A percentile compares a stretch with the other conserved stretches of the same genome.
Conservation (phyloP, 2,329 filamentous ascomycete species). For the Aspergillus ustus region DNA sequence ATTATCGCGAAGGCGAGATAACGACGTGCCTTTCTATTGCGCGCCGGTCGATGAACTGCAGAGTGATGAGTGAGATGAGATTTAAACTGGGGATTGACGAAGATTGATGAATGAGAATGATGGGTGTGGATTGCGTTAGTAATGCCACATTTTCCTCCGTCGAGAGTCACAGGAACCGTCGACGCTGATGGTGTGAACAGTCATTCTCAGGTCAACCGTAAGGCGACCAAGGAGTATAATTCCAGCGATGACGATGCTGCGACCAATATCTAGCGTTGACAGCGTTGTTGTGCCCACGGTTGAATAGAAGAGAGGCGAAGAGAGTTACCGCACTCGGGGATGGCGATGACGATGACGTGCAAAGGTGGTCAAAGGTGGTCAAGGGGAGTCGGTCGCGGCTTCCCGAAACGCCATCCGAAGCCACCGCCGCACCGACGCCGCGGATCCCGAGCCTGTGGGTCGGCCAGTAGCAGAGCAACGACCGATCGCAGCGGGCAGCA, state of each 20-base stretch:
- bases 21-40: too few relatives aligned
- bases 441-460: background rate
- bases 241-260: background rate
- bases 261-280: background rate
- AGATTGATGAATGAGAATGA: background rate
- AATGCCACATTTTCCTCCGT: background rate
- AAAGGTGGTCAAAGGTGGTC: background rate
- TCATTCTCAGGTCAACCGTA: background rate
- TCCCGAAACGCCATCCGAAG: conserved; percentile 3
- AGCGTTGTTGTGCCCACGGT: background rate
- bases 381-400: conserved; percentile 7
- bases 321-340: background rate
- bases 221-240: background rate
- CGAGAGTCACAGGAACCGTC: background rate
- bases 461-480: background rate
- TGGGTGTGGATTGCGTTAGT: background rate
- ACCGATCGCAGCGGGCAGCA: background rate
- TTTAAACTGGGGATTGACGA: background rate
- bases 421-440: background rate
- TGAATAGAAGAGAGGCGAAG: background rate
- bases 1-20: too few relatives aligned
- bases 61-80: background rate
- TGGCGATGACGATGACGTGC: background rate
- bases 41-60: background rate
- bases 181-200: background rate